A percentile compares a stretch with the other conserved stretches of the same genome.
Conservation (phyloP, 148 eudicot species). For the Gaultheria prostrata region DNA sequence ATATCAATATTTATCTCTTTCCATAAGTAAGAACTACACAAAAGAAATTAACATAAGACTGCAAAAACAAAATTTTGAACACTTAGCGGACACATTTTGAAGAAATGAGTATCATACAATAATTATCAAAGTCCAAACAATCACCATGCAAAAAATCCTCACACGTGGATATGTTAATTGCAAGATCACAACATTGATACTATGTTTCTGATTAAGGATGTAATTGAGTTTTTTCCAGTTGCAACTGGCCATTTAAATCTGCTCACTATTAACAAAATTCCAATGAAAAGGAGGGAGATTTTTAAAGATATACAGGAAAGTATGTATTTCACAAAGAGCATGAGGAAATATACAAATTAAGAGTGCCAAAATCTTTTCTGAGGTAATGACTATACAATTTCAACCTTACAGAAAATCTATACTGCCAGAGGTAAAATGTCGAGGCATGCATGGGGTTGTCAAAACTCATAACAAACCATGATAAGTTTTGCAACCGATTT, state of each 20-base stretch:
- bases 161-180: not conserved
- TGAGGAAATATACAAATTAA: not conserved
- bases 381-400: not conserved
- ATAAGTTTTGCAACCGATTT: not conserved
- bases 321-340: not conserved
- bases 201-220: not conserved
- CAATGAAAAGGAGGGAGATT: not conserved
- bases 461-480: conserved; percentile 6
- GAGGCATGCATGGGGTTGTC: not conserved
- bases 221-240: not conserved
- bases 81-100: not conserved
- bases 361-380: conserved; percentile 8
- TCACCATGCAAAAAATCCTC: not conserved
- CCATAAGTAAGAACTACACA: not conserved
- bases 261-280: not conserved
- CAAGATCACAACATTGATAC: not conserved
- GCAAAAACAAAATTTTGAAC: not conserved
- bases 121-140: not conserved
- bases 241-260: not conserved
- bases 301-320: not conserved
- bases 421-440: not conserved
- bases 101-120: not conserved
- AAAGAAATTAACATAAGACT: conserved; percentile 5
- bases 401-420: not conserved
- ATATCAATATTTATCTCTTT: not conserved